Percentiles rank a stretch among this genome's conserved stretches.
Evolutionary conservation across 2,329 filamentous ascomycete species (phyloP).

Genomic region (Bipolaris zeicola): DNA sequence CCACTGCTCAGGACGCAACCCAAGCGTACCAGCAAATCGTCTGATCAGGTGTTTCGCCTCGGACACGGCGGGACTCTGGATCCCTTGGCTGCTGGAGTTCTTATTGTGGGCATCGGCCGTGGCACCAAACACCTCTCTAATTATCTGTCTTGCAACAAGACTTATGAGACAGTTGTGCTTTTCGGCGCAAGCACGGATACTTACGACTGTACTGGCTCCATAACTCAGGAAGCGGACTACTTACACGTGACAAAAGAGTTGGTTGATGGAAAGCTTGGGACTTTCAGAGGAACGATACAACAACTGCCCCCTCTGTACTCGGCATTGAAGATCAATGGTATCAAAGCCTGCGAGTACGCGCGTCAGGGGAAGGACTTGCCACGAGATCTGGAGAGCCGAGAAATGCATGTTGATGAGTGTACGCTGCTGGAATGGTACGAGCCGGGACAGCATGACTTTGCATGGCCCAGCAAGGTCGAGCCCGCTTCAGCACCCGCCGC

Average conservation of each 20-base stretch:
- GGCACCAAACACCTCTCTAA: conserved; percentile 37
- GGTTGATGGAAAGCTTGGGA: conserved; percentile 24
- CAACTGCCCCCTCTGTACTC: conserved; percentile 40
- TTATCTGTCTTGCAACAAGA: conserved; percentile 37
- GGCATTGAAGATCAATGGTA: conserved; percentile 37
- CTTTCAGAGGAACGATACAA: conserved; percentile 30
- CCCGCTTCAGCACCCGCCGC: conserved; percentile 26
- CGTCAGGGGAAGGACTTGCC: conserved; percentile 33
- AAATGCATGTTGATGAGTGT: conserved; percentile 37
- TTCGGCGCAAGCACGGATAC: conserved; percentile 41
- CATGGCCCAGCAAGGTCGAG: conserved; percentile 14
- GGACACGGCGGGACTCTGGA: conserved; percentile 43
- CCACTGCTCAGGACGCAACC: conserved; percentile 25
- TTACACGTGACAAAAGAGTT: conserved; percentile 27
- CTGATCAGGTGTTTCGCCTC: conserved; percentile 33
- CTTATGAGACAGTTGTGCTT: conserved; percentile 35
- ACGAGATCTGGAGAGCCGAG: conserved; percentile 30
- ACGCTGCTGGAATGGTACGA: conserved; percentile 35
- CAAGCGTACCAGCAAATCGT: conserved; percentile 26
- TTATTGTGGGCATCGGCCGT: conserved; percentile 39
- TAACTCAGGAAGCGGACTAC: conserved; percentile 17
- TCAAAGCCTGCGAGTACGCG: conserved; percentile 40
- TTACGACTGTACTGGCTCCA: conserved; percentile 33
- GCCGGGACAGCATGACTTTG: conserved; percentile 25
- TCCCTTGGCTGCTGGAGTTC: conserved; percentile 37